Conservation (phyloP, 2,329 filamentous ascomycete genomes). For the Pseudogymnoascus pannorum region DNA sequence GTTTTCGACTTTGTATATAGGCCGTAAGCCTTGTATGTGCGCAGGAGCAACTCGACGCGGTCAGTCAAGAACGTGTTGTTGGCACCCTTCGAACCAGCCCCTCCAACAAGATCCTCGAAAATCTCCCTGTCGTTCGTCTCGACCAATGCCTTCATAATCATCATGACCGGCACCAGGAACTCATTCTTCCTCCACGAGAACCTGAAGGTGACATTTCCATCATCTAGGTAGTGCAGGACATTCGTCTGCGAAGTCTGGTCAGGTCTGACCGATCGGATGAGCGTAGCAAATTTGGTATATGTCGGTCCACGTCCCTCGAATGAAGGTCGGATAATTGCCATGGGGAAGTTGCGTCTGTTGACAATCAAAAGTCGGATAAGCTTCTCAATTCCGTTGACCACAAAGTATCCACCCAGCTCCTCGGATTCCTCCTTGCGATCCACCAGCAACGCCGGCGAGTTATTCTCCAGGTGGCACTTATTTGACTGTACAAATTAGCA, state of each 20-base stretch:
- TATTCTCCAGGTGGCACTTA: constrained; percentile 80
- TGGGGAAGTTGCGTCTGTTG: constrained; percentile 85
- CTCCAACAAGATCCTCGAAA: constrained; percentile 84
- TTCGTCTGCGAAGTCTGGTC: constrained; percentile 98
- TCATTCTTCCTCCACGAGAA: constrained; percentile 98
- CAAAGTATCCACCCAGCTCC: constrained; percentile 92
- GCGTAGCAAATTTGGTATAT: constrained; percentile 86
- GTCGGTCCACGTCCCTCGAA: constrained; percentile 80
- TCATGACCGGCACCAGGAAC: constrained; percentile 90
- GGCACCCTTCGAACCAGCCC: constrained; percentile 65
- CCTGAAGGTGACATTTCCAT: constrained; percentile 93
- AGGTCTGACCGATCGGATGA: constrained; percentile 86
- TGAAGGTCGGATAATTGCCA: constrained; percentile 86
- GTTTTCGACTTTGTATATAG: constrained; percentile 78
- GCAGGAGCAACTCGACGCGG: constrained; percentile 81
- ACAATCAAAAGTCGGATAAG: constrained; percentile 88
- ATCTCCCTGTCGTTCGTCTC: constrained; percentile 97
- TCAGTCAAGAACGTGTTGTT: constrained; percentile 92
- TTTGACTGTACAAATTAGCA: constrained; percentile 56
- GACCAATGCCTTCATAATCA: constrained; percentile 89
- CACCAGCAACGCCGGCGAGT: constrained; percentile 76
- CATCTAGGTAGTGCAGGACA: constrained; percentile 87
- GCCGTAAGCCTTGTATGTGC: constrained; percentile 87
- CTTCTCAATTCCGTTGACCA: constrained; percentile 97
- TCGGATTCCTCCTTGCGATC: constrained; percentile 89